These are phyloP conservation scores for Melastoma malabathricum DNA, from an alignment of 345 rosid species.

Conservation along the genomic window DNA sequence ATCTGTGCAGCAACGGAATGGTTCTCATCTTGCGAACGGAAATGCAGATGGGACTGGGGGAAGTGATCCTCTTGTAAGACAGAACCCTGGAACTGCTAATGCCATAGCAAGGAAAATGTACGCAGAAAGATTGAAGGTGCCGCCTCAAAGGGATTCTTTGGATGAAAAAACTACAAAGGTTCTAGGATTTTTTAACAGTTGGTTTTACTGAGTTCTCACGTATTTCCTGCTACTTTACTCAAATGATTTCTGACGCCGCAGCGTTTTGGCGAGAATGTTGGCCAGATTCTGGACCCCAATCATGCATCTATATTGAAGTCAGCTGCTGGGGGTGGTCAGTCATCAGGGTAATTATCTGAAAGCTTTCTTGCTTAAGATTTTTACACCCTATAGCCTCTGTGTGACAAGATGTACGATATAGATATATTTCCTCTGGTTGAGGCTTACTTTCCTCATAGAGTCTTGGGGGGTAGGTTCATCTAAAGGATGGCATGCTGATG, in stretches of 20 bases:
- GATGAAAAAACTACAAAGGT: conserved; percentile 85
- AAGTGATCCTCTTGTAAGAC: conserved; percentile 71
- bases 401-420: too few species aligned
- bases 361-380: conserved; percentile 4
- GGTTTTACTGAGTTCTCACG: neutral
- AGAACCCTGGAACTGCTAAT: conserved; percentile 63
- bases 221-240: neutral
- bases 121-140: conserved; percentile 71
- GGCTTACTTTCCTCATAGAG: too few species aligned
- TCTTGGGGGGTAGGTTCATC: too few species aligned
- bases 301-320: conserved; percentile 84
- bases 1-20: conserved; percentile 45
- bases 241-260: conserved; percentile 25
- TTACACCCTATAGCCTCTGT: too few species aligned
- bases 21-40: conserved; percentile 68
- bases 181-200: conserved; percentile 8
- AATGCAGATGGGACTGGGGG: conserved; percentile 66
- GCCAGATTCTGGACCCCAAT: conserved; percentile 79
- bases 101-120: conserved; percentile 77
- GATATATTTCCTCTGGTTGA: too few species aligned
- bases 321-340: conserved; percentile 59
- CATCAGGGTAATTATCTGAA: conserved; percentile 58
- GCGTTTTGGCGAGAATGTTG: conserved; percentile 73
- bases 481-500: too few species aligned
- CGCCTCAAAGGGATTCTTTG: conserved; percentile 75